Conservation (phyloP, 2,329 filamentous ascomycete genomes). For the Xylogone sp. region DNA sequence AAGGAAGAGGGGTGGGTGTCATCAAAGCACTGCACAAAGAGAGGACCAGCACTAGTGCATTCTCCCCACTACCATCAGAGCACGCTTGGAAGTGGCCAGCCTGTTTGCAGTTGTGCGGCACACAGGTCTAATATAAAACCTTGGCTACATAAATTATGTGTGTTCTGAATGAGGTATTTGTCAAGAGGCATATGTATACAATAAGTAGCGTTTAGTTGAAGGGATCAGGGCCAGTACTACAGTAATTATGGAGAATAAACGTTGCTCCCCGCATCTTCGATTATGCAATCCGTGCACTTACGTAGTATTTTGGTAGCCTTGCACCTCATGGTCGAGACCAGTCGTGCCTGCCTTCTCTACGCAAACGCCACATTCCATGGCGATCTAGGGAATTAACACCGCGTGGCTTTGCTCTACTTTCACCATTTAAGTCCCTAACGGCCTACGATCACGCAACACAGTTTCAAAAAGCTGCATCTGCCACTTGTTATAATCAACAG, state of each 20-base stretch:
- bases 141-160: not conserved
- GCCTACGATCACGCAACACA: too few relatives aligned
- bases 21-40: not conserved
- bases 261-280: not conserved
- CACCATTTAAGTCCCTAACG: slow-evolving; percentile 1
- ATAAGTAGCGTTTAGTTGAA: too few relatives aligned
- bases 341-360: not conserved
- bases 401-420: not conserved
- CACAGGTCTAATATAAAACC: too few relatives aligned
- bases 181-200: too few relatives aligned
- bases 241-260: not conserved
- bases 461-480: too few relatives aligned
- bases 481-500: too few relatives aligned
- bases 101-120: too few relatives aligned
- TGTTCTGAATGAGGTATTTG: not conserved
- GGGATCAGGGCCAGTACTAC: too few relatives aligned
- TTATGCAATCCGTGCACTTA: not conserved
- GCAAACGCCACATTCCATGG: not conserved
- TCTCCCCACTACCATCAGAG: not conserved
- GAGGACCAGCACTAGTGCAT: not conserved
- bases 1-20: not conserved
- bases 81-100: not conserved
- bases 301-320: not conserved
- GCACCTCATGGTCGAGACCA: not conserved
- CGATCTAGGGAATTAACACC: not conserved